These are phyloP conservation scores for Xylaria grammica DNA, from an alignment of 495 filamentous ascomycete genomes.

Conservation along the genomic window DNA sequence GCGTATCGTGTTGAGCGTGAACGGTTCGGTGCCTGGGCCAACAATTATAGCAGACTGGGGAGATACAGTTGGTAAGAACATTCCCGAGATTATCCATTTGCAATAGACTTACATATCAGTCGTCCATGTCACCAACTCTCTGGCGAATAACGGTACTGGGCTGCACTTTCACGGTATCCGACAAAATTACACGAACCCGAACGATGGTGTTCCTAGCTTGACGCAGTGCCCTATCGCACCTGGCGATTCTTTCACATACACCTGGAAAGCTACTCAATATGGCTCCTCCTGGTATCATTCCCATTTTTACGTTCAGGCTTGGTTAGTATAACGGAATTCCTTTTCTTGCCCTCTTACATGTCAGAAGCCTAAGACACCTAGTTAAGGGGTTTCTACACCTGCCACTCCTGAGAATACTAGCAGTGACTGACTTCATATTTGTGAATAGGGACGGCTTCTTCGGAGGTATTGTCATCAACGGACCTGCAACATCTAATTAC, in stretches of 20 bases:
- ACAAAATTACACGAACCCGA: constrained; percentile 39
- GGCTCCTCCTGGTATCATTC: constrained; percentile 61
- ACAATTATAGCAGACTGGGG: constrained; percentile 49
- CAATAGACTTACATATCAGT: constrained; percentile 9
- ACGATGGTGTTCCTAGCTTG: constrained; percentile 46
- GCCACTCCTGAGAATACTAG: no score
- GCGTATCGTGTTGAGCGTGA: constrained; percentile 46
- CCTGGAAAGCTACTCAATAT: constrained; percentile 52
- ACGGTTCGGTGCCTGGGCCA: constrained; percentile 52
- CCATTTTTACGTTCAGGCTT: constrained; percentile 53
- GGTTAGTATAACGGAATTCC: no score
- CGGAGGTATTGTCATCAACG: constrained; percentile 50
- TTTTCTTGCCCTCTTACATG: no score
- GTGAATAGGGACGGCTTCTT: constrained; percentile 42
- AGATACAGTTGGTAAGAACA: constrained; percentile 40
- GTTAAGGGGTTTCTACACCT: no score
- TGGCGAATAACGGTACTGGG: constrained; percentile 45
- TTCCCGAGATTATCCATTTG: not conserved
- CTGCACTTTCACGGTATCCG: constrained; percentile 63
- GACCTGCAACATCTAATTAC: constrained; percentile 42
- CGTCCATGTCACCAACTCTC: constrained; percentile 32
- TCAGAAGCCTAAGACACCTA: no score
- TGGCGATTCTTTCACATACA: constrained; percentile 51
- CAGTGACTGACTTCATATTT: constrained; percentile 32
- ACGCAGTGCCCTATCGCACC: constrained; percentile 53